These are phyloP conservation scores for Zygosaccharomyces sapae DNA, from an alignment of 1,139 yeast species.

Conservation along the genomic window DNA sequence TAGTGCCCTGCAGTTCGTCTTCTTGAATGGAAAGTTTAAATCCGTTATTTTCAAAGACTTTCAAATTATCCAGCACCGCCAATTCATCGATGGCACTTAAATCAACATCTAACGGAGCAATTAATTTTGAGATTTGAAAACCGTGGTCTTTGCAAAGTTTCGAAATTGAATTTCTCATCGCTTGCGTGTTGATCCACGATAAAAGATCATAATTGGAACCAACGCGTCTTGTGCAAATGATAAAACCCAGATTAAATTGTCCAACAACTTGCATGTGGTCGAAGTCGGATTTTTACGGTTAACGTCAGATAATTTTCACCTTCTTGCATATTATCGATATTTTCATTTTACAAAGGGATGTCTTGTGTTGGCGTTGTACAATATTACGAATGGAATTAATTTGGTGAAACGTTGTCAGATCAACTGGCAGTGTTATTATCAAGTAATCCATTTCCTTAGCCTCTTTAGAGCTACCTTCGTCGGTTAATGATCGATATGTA, in stretches of 20 bases:
- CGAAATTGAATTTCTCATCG: slow-evolving; percentile 91
- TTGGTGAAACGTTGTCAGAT: not conserved
- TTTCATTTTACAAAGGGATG: slow-evolving; percentile 15
- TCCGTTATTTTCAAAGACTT: slow-evolving; percentile 68
- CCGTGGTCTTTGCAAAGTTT: slow-evolving; percentile 50
- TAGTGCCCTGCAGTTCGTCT: slow-evolving; percentile 51
- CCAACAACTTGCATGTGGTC: slow-evolving; percentile 73
- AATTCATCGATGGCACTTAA: slow-evolving; percentile 76
- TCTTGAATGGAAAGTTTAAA: slow-evolving; percentile 52
- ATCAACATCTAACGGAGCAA: slow-evolving; percentile 60
- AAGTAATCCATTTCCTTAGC: not conserved
- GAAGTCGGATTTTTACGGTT: slow-evolving; percentile 64
- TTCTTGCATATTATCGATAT: slow-evolving; percentile 42
- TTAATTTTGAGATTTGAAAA: slow-evolving; percentile 67
- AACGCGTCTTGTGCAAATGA: slow-evolving; percentile 53
- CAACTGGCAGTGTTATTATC: not conserved
- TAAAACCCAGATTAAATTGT: slow-evolving; percentile 89
- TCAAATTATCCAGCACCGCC: slow-evolving; percentile 54
- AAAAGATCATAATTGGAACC: slow-evolving; percentile 55
- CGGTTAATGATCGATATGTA: slow-evolving; percentile 9
- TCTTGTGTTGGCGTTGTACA: slow-evolving; percentile 10
- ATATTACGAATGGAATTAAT: not conserved
- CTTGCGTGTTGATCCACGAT: slow-evolving; percentile 97
- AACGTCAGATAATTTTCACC: slow-evolving; percentile 54
- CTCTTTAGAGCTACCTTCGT: not conserved